Percentiles rank a stretch among this genome's conserved stretches.
These are phyloP conservation scores for Backusella tarrabulga DNA, from an alignment of 192 early-diverging fungal species.

Conservation along the genomic window DNA sequence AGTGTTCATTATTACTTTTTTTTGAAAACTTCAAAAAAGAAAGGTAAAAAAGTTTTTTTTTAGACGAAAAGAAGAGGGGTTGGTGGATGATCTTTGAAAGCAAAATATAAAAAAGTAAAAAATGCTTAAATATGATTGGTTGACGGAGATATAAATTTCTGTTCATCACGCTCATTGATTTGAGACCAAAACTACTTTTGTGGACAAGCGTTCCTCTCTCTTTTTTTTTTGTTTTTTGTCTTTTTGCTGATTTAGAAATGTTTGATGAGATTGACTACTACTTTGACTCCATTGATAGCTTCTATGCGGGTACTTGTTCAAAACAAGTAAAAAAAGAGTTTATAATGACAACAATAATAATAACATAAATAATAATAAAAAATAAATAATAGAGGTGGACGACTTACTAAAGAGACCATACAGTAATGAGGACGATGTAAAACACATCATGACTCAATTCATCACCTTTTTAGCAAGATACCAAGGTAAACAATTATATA, in stretches of 20 bases:
- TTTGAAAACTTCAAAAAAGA: background rate
- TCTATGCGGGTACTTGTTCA: slow-evolving; percentile 31
- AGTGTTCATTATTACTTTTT: slow-evolving; percentile 1
- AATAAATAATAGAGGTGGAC: slow-evolving; percentile 27
- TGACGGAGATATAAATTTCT: no score
- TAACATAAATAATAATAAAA: background rate
- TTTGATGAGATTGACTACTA: slow-evolving; percentile 31
- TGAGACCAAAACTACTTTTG: background rate
- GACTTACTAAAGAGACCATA: slow-evolving; percentile 24
- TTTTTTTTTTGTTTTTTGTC: no score
- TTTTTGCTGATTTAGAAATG: background rate
- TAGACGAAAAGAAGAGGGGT: slow-evolving; percentile 1
- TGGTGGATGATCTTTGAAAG: no score
- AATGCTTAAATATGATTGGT: no score
- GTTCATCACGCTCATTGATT: background rate
- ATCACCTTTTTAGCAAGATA: slow-evolving; percentile 30
- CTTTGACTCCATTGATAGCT: slow-evolving; percentile 33
- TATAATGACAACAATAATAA: background rate
- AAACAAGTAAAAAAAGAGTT: background rate
- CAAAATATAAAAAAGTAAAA: no score
- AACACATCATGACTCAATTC: slow-evolving; percentile 21
- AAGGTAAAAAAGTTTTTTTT: background rate
- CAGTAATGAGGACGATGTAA: slow-evolving; percentile 15
- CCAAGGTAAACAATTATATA: slow-evolving; percentile 21
- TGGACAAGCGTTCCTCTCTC: background rate